Base-by-base conservation (phyloP, 441 rosid species). In the Breynia disticha region DNA sequence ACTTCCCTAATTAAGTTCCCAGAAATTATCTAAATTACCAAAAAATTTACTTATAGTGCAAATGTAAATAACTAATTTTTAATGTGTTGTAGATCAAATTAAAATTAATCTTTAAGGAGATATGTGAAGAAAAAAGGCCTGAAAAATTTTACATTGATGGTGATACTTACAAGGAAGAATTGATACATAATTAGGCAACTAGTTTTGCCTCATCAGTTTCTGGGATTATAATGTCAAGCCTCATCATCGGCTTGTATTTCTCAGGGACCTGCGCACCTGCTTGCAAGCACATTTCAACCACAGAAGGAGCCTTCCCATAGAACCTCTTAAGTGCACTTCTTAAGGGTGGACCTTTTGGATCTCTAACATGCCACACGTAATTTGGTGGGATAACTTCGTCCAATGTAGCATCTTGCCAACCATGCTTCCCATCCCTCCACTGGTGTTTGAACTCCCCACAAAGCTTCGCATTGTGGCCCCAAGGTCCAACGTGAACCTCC, bases 341-440 rank as follows among this genome's bases (percentile, higher is more conserved):
- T 58, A 87, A 64, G 0, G 87, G 95, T 61, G 73, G 72, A 42
- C 93, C 96, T 46, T 70, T 75, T 5, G 83, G 96, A 56, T 83
- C 82, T 64, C 65, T 76, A 60, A 71, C 83, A 64, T 90, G 93
- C 98, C 96, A 87, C 50, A 80, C 93, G 22, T 78, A 74, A 67
- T 85, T 85, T 0, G 82, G 79, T 1, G 96, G 96, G 58, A 90
- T 60, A 43, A 90, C 74, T 71, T 90, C 98, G 0, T 79, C 90
- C 19, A 77, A 65, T 5, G 72, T 71, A 14, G 95, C 95, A 38
- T 82, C 82, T 67, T 85, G 87, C 90, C 95, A 82, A 16, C 95
- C 87, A 12, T 87, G 98, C 66, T 90, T 87, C 59, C 98, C 95
- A 14, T 87, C 98, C 71, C 96, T 79, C 96, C 96, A 79, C 16